Percentiles rank a stretch among this genome's conserved stretches.
Conservation (phyloP, 192 early-diverging fungal genomes). For the Podila epigama region DNA sequence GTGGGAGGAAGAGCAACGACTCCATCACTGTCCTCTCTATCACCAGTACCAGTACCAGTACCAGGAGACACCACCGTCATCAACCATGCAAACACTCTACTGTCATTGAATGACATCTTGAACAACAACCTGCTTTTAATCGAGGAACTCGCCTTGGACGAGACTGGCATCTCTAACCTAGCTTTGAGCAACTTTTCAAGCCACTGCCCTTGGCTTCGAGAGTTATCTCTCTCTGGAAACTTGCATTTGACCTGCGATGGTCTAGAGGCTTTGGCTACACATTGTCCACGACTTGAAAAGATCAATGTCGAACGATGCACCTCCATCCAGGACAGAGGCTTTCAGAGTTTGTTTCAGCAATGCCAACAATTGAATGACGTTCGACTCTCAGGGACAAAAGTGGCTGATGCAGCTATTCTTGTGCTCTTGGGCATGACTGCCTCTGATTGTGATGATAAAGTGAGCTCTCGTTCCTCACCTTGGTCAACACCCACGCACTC, state of each 20-base stretch:
- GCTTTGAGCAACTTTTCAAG: not conserved
- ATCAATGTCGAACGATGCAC: not conserved
- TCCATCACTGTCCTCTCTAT: not conserved
- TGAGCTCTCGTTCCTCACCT: not conserved
- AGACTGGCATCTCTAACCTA: not conserved
- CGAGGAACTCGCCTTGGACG: not conserved
- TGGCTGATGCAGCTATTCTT: not conserved
- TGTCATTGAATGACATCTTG: no score
- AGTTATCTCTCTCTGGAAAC: not conserved
- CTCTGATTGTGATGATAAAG: not conserved
- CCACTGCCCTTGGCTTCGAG: not conserved
- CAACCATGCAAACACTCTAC: no score
- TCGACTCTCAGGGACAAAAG: not conserved
- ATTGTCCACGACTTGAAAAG: not conserved
- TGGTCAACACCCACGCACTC: not conserved
- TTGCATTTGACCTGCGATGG: not conserved
- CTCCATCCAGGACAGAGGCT: not conserved
- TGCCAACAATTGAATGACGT: not conserved
- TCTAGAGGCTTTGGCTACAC: not conserved
- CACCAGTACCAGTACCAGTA: no score
- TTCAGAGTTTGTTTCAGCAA: not conserved
- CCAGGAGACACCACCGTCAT: no score
- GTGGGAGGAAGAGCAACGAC: no score
- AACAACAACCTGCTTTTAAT: not conserved
- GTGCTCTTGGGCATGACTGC: no score